Base-by-base conservation (phyloP, 805 yeast species). In the Phaffomyces thermotolerans region DNA sequence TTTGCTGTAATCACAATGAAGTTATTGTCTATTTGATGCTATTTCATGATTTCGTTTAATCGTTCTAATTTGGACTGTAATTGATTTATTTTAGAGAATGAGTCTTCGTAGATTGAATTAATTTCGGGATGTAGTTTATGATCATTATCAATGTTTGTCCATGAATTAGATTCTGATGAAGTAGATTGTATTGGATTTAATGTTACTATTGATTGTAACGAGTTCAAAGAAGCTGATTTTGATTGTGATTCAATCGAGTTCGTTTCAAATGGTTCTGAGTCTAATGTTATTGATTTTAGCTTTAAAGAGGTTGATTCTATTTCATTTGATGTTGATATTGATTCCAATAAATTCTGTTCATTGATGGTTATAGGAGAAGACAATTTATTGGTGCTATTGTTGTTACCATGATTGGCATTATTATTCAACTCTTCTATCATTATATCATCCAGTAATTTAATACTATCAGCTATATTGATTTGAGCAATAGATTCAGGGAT, bases 61-160 rank as follows among this genome's bases (percentile, higher is more conserved):
- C 37, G 24, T 32, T 42, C 60, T 54, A 41, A 57, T 51, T 42
- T 59, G 52, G 45, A 52, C 37, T 64, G 44, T 8, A 70, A 47
- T 18, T 54, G 60, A 42, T 68, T 69, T 48, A 74, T 63, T 50
- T 73, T 73, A 22, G 69, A 69, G 40, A 81, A 65, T 8, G 82
- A 67, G 2, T 85, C 84, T 52, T 73, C 65, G 59, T 79, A 81
- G 58, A 79, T 66, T 20, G 71, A 72, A 38, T 70, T 72, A 8
- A 80, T 75, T 5, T 65, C 60, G 4, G 77, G 75, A 51, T 73
- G 77, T 25, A 66, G n/a, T 12, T 27, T 27, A 25, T 25, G 8
- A 25, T 25, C 8, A 25, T 8, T 12, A 27, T 27, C 14, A 27
- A 6, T 27, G 13, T 27, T 27, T 9, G 36, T 29, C 35, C 18